Conservation (phyloP, 2,329 filamentous ascomycete genomes). For the Paecilomyces variotii region DNA sequence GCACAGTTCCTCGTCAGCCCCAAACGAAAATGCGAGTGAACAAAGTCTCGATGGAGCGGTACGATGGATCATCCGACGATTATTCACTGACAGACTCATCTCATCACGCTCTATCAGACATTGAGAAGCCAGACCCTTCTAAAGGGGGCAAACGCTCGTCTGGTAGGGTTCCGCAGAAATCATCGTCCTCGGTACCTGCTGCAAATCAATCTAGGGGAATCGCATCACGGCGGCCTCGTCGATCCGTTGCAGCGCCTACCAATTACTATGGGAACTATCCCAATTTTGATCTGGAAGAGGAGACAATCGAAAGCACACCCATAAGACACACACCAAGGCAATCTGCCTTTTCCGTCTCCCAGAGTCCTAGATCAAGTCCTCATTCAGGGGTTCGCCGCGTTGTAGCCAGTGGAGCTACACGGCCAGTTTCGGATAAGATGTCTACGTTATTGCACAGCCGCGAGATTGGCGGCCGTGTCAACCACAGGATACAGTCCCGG, state of each 20-base stretch:
- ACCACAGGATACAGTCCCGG: slow-evolving; percentile 7
- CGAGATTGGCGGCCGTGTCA: slow-evolving; percentile 17
- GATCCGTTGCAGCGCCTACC: slow-evolving; percentile 16
- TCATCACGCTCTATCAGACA: neutral
- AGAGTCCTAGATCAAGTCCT: slow-evolving; percentile 4
- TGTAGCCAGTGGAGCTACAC: neutral
- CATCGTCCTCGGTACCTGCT: neutral
- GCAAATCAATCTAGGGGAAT: neutral
- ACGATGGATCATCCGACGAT: neutral
- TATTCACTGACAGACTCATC: neutral
- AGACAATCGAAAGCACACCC: slow-evolving; percentile 1
- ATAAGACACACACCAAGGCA: neutral
- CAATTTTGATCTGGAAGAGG: slow-evolving; percentile 8
- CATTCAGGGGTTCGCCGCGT: slow-evolving; percentile 5
- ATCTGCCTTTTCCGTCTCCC: neutral
- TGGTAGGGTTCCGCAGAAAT: neutral
- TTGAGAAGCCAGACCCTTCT: neutral
- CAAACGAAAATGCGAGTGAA: neutral
- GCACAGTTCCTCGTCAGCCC: neutral
- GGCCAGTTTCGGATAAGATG: slow-evolving; percentile 1
- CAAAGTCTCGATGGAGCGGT: neutral
- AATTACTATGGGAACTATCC: slow-evolving; percentile 24
- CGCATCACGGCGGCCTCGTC: slow-evolving; percentile 17
- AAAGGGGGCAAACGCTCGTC: neutral
- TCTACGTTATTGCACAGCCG: slow-evolving; percentile 19